These are phyloP conservation scores for Eimeria zaria DNA, from an alignment of 169 alveolate species.

Conservation along the genomic window DNA sequence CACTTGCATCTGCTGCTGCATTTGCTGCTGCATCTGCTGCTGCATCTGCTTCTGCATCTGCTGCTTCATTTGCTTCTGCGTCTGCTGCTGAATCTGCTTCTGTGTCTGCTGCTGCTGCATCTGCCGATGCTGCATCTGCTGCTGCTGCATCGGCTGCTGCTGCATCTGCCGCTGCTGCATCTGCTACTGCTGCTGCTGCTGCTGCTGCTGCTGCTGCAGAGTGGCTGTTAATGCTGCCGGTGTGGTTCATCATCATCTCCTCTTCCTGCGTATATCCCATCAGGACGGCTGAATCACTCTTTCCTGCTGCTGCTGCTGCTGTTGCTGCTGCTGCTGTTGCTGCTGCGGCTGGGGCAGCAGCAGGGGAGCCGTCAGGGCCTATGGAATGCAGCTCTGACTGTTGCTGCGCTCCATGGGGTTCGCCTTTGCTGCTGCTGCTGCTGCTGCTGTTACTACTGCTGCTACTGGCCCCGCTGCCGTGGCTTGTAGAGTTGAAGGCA, in stretches of 20 bases:
- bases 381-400: not conserved
- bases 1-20: not conserved
- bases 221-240: not conserved
- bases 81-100: too few relatives aligned
- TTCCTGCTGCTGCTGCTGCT: too few relatives aligned
- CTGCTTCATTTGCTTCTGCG: too few relatives aligned
- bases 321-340: constrained; percentile 33
- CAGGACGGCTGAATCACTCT: not conserved
- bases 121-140: too few relatives aligned
- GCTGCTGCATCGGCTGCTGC: not conserved
- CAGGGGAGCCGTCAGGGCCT: not conserved
- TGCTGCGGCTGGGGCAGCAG: constrained; percentile 42
- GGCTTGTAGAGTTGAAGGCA: constrained; percentile 6
- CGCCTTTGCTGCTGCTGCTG: constrained; percentile 33
- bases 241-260: not conserved
- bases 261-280: not conserved
- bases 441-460: too few relatives aligned
- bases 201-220: constrained; percentile 30
- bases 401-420: constrained; percentile 27
- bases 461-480: constrained; percentile 70
- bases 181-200: not conserved
- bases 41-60: too few relatives aligned
- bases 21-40: constrained; percentile 17
- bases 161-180: constrained; percentile 34
- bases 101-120: too few relatives aligned